Conservation (phyloP, 1,284 basidiomycete genomes). For the Rhodofomes roseus region DNA sequence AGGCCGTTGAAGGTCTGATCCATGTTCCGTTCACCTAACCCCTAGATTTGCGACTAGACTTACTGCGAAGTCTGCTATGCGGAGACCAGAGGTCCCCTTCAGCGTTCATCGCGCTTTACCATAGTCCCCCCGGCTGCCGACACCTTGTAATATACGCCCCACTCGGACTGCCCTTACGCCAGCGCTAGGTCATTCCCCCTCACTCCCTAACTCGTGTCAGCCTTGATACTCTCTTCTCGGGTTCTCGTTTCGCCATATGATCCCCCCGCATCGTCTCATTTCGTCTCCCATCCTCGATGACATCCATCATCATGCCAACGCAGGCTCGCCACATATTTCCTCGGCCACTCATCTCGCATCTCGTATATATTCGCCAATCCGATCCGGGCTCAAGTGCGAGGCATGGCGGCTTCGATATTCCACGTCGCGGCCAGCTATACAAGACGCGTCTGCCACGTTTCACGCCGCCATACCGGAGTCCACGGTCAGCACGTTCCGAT, state of each 20-base stretch:
- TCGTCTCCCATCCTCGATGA: conserved; percentile 38
- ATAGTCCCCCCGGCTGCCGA: conserved; percentile 21
- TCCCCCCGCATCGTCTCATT: conserved; percentile 17
- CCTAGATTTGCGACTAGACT: conserved; percentile 29
- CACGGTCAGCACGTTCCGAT: conserved; percentile 16
- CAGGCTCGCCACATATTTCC: conserved; percentile 23
- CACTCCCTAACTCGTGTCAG: conserved; percentile 29
- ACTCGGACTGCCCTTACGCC: conserved; percentile 26
- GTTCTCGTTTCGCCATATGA: conserved; percentile 13
- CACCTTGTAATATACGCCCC: conserved; percentile 24
- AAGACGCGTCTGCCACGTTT: conserved; percentile 14
- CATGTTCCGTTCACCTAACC: conserved; percentile 9
- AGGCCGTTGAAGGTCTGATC: conserved; percentile 28
- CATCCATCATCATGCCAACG: conserved; percentile 59
- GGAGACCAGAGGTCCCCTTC: conserved; percentile 8
- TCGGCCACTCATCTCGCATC: conserved; percentile 26
- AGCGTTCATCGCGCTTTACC: conserved; percentile 24
- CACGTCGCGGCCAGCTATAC: conserved; percentile 14
- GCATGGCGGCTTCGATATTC: conserved; percentile 10
- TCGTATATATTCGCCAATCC: conserved; percentile 29
- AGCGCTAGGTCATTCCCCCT: conserved; percentile 25
- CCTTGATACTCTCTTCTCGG: conserved; percentile 20
- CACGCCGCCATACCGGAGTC: conserved; percentile 18
- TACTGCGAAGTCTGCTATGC: conserved; percentile 17
- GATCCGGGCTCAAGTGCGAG: conserved; percentile 15